Conservation (phyloP, 805 yeast genomes). For the Metschnikowia noctiluminum region DNA sequence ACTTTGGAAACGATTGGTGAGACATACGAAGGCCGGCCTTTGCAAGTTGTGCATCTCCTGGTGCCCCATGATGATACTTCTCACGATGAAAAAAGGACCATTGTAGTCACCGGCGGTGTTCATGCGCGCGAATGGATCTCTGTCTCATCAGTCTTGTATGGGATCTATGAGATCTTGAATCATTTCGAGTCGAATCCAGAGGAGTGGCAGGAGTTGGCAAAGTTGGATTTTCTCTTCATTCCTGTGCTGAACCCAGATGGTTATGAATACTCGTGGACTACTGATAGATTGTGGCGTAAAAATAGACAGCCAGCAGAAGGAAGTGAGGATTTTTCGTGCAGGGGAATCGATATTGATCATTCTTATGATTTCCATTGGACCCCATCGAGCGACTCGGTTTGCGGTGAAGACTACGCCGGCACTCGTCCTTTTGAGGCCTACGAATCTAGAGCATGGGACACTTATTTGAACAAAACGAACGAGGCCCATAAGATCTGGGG, state of each 20-base stretch:
- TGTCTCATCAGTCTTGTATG: constrained; percentile 63
- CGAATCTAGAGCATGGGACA: constrained; percentile 39
- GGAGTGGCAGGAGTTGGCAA: constrained; percentile 47
- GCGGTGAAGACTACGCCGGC: constrained; percentile 84
- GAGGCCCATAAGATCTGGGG: constrained; percentile 64
- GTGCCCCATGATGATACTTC: constrained; percentile 37
- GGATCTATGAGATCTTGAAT: constrained; percentile 36
- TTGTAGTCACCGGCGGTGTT: constrained; percentile 77
- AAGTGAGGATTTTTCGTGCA: constrained; percentile 52
- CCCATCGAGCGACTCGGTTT: constrained; percentile 58
- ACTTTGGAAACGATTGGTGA: constrained; percentile 65
- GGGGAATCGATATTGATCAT: constrained; percentile 85
- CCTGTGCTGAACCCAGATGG: constrained; percentile 94
- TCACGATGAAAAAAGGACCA: constrained; percentile 49
- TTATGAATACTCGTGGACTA: constrained; percentile 75
- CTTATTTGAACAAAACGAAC: constrained; percentile 41
- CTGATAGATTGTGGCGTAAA: constrained; percentile 84
- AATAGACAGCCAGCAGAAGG: constrained; percentile 57
- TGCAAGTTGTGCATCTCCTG: constrained; percentile 63
- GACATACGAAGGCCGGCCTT: constrained; percentile 70
- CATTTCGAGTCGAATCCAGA: constrained; percentile 29
- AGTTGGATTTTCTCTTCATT: constrained; percentile 68
- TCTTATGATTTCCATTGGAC: constrained; percentile 77
- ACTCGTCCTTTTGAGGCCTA: constrained; percentile 59
- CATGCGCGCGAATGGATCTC: constrained; percentile 93